phyloP scores from a whole-genome alignment of 2,329 filamentous ascomycete species.

The Trichophyton simii region DNA sequence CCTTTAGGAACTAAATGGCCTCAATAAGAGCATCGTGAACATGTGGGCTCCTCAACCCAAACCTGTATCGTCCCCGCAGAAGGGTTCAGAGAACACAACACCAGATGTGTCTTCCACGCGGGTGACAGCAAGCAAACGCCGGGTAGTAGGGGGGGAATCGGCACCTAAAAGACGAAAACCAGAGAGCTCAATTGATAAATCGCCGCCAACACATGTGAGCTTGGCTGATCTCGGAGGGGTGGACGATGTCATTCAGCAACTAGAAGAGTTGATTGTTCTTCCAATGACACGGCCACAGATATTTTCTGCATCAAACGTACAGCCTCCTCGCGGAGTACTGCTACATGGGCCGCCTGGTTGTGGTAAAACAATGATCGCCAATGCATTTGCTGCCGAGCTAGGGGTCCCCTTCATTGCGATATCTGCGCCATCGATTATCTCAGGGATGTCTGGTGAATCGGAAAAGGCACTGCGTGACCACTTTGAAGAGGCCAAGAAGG shows the following conservation, averaged over 20 bases:
- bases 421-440: slow-evolving; percentile 69
- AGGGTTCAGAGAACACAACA: slow-evolving; percentile 19
- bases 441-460: slow-evolving; percentile 78
- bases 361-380: slow-evolving; percentile 73
- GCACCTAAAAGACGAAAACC: slow-evolving; percentile 53
- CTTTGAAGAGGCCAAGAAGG: slow-evolving; percentile 74
- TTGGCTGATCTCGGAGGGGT: slow-evolving; percentile 66
- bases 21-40: slow-evolving; percentile 54
- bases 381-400: slow-evolving; percentile 63
- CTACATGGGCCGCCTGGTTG: slow-evolving; percentile 76
- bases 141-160: slow-evolving; percentile 53
- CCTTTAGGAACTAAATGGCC: slow-evolving; percentile 43
- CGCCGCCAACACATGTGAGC: slow-evolving; percentile 53
- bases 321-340: slow-evolving; percentile 61
- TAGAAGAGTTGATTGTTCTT: slow-evolving; percentile 59
- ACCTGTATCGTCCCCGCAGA: slow-evolving; percentile 15
- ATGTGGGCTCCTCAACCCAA: slow-evolving; percentile 40
- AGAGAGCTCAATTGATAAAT: slow-evolving; percentile 45
- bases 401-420: slow-evolving; percentile 69
- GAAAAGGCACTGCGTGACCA: slow-evolving; percentile 75
- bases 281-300: slow-evolving; percentile 57
- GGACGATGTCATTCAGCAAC: slow-evolving; percentile 55
- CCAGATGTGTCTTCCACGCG: slow-evolving; percentile 18
- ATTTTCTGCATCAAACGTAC: slow-evolving; percentile 53
- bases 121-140: slow-evolving; percentile 38